A percentile compares a stretch with the other conserved stretches of the same genome.
These are phyloP conservation scores for Omphalotus guepiniiformis DNA, from an alignment of 768 basidiomycete species.

Conservation along the genomic window DNA sequence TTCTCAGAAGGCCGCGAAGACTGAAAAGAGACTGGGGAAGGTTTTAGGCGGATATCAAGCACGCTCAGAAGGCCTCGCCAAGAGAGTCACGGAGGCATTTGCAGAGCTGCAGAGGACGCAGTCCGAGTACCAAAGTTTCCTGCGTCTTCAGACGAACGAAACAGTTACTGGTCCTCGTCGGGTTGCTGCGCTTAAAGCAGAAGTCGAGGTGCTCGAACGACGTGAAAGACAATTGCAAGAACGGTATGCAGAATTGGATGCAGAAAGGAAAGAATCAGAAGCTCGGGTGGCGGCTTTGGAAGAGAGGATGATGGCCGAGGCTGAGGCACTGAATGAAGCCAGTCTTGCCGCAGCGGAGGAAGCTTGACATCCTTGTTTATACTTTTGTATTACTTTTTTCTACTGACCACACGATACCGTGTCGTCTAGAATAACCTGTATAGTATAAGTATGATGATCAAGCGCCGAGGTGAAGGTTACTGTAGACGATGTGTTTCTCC, in stretches of 20 bases:
- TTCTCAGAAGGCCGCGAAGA: constrained; percentile 74
- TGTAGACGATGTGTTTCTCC: too few relatives aligned
- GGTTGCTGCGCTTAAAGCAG: constrained; percentile 75
- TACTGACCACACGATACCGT: background rate
- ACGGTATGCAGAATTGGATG: constrained; percentile 78
- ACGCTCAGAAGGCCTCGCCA: constrained; percentile 61
- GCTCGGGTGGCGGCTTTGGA: constrained; percentile 62
- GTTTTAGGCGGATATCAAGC: constrained; percentile 89
- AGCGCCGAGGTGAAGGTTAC: too few relatives aligned
- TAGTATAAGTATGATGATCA: too few relatives aligned
- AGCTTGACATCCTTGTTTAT: too few relatives aligned
- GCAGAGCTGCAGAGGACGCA: constrained; percentile 63
- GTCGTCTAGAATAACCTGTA: too few relatives aligned
- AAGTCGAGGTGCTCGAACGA: constrained; percentile 76
- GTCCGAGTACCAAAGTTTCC: constrained; percentile 78
- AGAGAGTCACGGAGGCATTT: constrained; percentile 63
- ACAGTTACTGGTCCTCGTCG: constrained; percentile 71
- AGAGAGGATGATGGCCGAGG: constrained; percentile 83
- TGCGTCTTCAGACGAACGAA: constrained; percentile 69
- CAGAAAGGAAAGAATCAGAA: constrained; percentile 59
- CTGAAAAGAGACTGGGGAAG: constrained; percentile 87
- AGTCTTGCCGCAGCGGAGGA: constrained; percentile 63
- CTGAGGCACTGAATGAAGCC: constrained; percentile 76
- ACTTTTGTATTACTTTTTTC: too few relatives aligned
- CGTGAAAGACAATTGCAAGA: constrained; percentile 78